phyloP scores from a whole-genome alignment of 371 early-diverging fungal genomes.

The Rhizopus arrhizus region DNA sequence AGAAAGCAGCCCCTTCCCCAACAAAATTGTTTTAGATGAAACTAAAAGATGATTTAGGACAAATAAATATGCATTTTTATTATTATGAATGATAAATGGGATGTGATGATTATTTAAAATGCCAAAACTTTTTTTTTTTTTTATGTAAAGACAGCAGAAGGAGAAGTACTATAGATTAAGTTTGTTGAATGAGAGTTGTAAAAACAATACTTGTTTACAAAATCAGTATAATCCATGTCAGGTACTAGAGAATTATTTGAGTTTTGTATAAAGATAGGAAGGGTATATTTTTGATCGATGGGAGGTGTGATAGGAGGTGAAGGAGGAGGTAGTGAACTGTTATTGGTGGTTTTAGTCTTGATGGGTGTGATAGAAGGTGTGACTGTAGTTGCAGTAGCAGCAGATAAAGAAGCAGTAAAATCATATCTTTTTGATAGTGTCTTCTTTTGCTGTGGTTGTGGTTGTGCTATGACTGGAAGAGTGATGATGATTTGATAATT shows the following conservation, averaged over 20 bases:
- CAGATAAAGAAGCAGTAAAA: conserved; percentile 43
- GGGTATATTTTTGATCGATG: conserved; percentile 16
- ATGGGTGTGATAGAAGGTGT: conserved; percentile 8
- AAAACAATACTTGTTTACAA: conserved; percentile 66
- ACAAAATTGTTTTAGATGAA: no score
- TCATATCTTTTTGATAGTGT: conserved; percentile 44
- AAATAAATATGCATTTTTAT: no score
- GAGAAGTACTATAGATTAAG: conserved; percentile 37
- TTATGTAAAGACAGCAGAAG: conserved; percentile 32
- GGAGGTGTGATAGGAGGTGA: conserved; percentile 22
- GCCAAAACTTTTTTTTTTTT: conserved; percentile 9
- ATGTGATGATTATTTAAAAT: no score
- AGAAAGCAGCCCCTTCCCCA: no score
- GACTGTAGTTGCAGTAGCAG: conserved; percentile 17
- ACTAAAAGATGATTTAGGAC: no score
- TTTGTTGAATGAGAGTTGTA: conserved; percentile 39
- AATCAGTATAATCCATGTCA: conserved; percentile 46
- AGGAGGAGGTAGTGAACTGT: conserved; percentile 21
- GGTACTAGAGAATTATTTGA: neutral
- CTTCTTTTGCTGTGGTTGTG: conserved; percentile 19
- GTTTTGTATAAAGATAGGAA: conserved; percentile 16
- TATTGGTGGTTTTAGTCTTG: no score
- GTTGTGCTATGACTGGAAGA: neutral
- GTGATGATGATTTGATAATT: conserved; percentile 65
- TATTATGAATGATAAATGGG: no score